Base-by-base conservation (phyloP, 768 basidiomycete genomes). In the Suillus clintonianus region DNA sequence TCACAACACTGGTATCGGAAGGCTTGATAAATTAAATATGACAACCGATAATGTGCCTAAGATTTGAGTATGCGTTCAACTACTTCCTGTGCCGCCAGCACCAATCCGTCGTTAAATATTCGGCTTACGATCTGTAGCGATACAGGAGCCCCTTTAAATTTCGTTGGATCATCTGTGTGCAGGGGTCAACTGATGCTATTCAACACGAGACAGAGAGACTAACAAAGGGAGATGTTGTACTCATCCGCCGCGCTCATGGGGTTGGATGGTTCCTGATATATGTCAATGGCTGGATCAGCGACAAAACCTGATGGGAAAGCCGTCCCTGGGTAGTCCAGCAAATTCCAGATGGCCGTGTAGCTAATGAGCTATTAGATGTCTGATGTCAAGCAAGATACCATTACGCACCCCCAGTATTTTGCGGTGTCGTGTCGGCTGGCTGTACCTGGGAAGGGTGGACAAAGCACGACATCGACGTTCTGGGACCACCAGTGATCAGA, bases 321-420 rank as follows among this genome's bases (percentile, higher is more conserved):
- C 9, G 71, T 74, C 10, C 71, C 74, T 7, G 80, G 74, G 60
- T 80, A 81, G 66, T 82, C 81, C 15, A 78, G 68, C 17, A 83
- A 65, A 63, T 84, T 84, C 74, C 78, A 81, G 34, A 79, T 66
- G 14, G 72, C 76, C 0, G 82, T 80, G 62, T 81, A 82, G 7
- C 79, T 79, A 43, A n/a, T 22, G 45, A 55, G 36, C 27, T 30
- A 17, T 48, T 48, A 48, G 47, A 36, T 36, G 37, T 41, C 73
- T 73, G 60, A 10, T 39, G n/a, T 5, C 11, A n/a, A 36, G 5
- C 32, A 5, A 36, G 7, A 14, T 27, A n/a, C 22, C 13, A 51
- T 37, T n/a, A 62, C 67, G 50, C 73, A 80, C 63, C 73, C 75
- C 76, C 78, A 77, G 64, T 76, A 79, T 43, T 73, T 70, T 17